Conservation (phyloP, 2,329 filamentous ascomycete genomes). For the Cladosporium phlei region DNA sequence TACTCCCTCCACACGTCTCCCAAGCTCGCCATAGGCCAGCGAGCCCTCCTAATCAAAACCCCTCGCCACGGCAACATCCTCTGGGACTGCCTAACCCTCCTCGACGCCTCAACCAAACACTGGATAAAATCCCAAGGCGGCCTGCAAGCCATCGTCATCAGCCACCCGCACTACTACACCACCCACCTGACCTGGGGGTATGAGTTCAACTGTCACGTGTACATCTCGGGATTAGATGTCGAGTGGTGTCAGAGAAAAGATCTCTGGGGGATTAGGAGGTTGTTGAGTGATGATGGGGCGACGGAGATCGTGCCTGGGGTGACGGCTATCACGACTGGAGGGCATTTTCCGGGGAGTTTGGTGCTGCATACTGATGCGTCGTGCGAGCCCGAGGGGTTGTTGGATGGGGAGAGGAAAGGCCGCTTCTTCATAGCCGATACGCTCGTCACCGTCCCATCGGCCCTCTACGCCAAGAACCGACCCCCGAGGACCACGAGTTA, state of each 20-base stretch:
- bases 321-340: slow-evolving; percentile 64
- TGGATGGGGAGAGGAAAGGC: slow-evolving; percentile 36
- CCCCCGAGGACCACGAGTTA: slow-evolving; percentile 49
- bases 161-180: slow-evolving; percentile 76
- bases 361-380: slow-evolving; percentile 60
- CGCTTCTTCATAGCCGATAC: slow-evolving; percentile 71
- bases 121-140: slow-evolving; percentile 60
- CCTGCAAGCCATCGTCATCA: slow-evolving; percentile 59
- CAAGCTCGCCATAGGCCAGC: slow-evolving; percentile 67
- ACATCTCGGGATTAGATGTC: slow-evolving; percentile 60
- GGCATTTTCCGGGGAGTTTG: slow-evolving; percentile 73
- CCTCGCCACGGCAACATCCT: slow-evolving; percentile 65
- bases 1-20: slow-evolving; percentile 43
- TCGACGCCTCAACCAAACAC: slow-evolving; percentile 60
- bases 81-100: slow-evolving; percentile 71
- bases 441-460: slow-evolving; percentile 61
- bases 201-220: slow-evolving; percentile 66
- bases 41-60: slow-evolving; percentile 64
- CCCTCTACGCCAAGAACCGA: slow-evolving; percentile 36
- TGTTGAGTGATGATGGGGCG: slow-evolving; percentile 39
- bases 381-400: slow-evolving; percentile 23
- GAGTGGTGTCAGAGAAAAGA: slow-evolving; percentile 56
- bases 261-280: slow-evolving; percentile 37
- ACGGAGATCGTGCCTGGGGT: slow-evolving; percentile 45
- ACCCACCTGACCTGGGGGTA: slow-evolving; percentile 70